Evolutionary conservation across 495 filamentous ascomycete species (phyloP).

Genomic region (Neurospora sp.): DNA sequence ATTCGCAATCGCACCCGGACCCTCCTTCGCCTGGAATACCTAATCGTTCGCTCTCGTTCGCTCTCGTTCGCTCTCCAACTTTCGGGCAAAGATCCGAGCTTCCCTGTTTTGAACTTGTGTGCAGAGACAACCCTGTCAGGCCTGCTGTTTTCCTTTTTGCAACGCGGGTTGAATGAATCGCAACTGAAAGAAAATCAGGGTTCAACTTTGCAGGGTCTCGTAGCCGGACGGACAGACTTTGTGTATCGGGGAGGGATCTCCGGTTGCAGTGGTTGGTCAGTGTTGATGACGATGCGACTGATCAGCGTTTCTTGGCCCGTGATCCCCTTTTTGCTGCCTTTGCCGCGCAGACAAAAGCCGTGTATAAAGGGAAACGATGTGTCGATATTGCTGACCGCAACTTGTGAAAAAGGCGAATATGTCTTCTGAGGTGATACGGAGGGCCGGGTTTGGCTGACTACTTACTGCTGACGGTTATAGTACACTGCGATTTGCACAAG

Average conservation of each 20-base stretch:
- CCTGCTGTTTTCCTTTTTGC: background rate
- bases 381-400: background rate
- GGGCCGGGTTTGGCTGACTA: background rate
- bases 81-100: background rate
- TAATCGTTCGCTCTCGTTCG: background rate
- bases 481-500: background rate
- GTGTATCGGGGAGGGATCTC: background rate
- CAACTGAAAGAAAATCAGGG: background rate
- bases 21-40: background rate
- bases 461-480: background rate
- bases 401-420: background rate
- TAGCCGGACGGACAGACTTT: background rate
- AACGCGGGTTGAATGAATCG: background rate
- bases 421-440: background rate
- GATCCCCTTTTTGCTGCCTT: background rate
- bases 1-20: background rate
- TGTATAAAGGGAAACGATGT: background rate
- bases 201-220: background rate
- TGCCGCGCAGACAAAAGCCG: background rate
- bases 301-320: background rate
- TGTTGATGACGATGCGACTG: background rate
- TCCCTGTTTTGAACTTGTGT: background rate
- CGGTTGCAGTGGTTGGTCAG: background rate
- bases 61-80: background rate
- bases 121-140: background rate